Evolutionary conservation across 1,284 basidiomycete genomes (phyloP), one percentile per base, ranked within the genome.

Genomic region (Moesziomyces sp.): DNA sequence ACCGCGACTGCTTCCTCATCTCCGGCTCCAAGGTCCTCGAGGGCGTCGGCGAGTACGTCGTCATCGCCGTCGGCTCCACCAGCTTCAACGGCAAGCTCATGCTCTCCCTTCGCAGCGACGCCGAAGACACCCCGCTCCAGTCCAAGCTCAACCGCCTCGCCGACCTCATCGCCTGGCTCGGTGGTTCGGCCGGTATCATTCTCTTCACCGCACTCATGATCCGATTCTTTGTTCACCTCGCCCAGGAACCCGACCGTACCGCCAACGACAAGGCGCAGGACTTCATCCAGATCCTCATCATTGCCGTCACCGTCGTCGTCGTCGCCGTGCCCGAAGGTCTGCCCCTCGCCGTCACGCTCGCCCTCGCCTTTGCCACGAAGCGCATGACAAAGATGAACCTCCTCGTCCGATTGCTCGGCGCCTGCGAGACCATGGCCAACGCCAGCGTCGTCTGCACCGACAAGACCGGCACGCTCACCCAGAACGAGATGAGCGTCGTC

Each of bases 391-490:
- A 91, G 82, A 92, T 94, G 85, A 96, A 96, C 67, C 87, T 99
- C 0, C 90, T 99, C 49, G 96, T 99, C 19, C 93, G 96, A 72
- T 91, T 98, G 3, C 89, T 99, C 38, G 92, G 93, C 14, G 94
- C 93, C 26, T 99, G 96, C 85, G 96, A 98, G 87, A 98, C 93
- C 8, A 99, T 98, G 95, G 96, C 93, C 35, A 97, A 98, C 83
- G 93, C 94, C 14, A 96, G 92, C 23, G 95, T 97, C 68, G 89
- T 97, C 28, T 97, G 94, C 86, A 97, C 94, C 21, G 94, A 97
- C 87, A 97, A 97, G 87, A 96, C 94, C 1, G 82, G 87, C 67
- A 88, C 94, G 8, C 89, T 86, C 30, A 98, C 96, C 0, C 92
- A 94, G 83, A 98, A 98, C 86, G 88, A 87, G 80, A 99, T 99